Conservation (phyloP, 169 alveolate genomes). For the Eimeria nieschulzi region DNA sequence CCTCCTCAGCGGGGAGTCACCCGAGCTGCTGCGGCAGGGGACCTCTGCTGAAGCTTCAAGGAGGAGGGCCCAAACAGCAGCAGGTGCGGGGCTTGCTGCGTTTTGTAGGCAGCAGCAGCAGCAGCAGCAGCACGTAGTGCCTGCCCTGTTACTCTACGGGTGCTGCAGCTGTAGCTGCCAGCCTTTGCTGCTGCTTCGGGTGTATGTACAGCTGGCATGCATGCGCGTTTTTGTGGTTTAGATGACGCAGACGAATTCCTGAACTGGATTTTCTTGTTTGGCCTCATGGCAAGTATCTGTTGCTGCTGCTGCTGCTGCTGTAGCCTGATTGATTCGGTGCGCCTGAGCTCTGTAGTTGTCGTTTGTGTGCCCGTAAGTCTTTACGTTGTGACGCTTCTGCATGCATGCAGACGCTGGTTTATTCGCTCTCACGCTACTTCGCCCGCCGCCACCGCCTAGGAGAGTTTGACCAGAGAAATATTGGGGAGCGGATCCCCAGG, state of each 20-base stretch:
- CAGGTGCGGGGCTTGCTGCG: not conserved
- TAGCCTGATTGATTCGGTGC: not conserved
- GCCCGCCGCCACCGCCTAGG: slow-evolving; percentile 12
- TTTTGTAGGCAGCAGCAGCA: not conserved
- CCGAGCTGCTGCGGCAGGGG: not conserved
- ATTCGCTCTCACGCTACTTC: slow-evolving; percentile 37
- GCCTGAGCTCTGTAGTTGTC: not conserved
- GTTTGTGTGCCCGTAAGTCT: not conserved
- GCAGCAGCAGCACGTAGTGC: slow-evolving; percentile 5
- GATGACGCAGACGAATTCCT: slow-evolving; percentile 57
- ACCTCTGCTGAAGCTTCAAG: not conserved
- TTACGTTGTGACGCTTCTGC: not conserved
- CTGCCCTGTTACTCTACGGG: not conserved
- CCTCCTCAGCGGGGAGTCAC: slow-evolving; percentile 12
- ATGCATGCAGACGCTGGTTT: slow-evolving; percentile 37
- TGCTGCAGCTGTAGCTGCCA: not conserved
- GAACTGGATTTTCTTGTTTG: slow-evolving; percentile 64
- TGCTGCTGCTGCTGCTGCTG: slow-evolving; percentile 36
- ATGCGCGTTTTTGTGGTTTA: not conserved
- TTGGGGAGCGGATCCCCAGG: not conserved
- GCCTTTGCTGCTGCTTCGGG: slow-evolving; percentile 10
- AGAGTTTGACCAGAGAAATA: not conserved
- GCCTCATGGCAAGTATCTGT: slow-evolving; percentile 38
- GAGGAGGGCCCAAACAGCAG: not conserved
- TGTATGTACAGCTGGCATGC: slow-evolving; percentile 31